These are phyloP conservation scores for Boechera stricta DNA, from an alignment of 345 rosid species.

Conservation along the genomic window DNA sequence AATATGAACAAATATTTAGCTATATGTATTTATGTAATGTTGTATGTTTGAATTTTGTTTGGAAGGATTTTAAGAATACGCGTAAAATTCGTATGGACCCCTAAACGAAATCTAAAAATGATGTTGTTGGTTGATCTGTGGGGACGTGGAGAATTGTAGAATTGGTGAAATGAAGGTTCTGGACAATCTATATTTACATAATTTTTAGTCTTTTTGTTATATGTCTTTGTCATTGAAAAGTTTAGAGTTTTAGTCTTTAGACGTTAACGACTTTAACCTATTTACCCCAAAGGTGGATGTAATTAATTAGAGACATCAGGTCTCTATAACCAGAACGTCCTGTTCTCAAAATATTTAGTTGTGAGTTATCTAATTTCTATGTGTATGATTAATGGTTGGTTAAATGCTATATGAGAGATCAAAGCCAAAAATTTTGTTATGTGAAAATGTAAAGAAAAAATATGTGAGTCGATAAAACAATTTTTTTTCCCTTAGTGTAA, in stretches of 20 bases:
- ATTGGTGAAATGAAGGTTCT: conserved; percentile 20
- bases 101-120: conserved; percentile 19
- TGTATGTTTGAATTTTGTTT: conserved; percentile 12
- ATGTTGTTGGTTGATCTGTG: conserved; percentile 25
- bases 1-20: not conserved
- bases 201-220: not conserved
- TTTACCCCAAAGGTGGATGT: not conserved
- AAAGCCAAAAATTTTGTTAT: not conserved
- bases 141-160: conserved; percentile 18
- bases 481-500: not conserved
- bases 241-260: not conserved
- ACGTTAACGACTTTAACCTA: not conserved
- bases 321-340: not conserved
- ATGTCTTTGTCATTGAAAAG: not conserved
- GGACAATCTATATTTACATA: not conserved
- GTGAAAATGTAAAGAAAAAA: not conserved
- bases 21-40: not conserved
- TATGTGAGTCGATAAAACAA: not conserved
- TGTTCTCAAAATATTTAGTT: not conserved
- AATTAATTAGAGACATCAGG: not conserved
- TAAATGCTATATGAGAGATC: not conserved
- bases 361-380: not conserved
- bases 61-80: conserved; percentile 19
- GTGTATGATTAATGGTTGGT: not conserved
- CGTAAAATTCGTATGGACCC: conserved; percentile 26